These are phyloP conservation scores for Hymenoscyphus repandus DNA, from an alignment of 2,329 filamentous ascomycete genomes.

Conservation along the genomic window DNA sequence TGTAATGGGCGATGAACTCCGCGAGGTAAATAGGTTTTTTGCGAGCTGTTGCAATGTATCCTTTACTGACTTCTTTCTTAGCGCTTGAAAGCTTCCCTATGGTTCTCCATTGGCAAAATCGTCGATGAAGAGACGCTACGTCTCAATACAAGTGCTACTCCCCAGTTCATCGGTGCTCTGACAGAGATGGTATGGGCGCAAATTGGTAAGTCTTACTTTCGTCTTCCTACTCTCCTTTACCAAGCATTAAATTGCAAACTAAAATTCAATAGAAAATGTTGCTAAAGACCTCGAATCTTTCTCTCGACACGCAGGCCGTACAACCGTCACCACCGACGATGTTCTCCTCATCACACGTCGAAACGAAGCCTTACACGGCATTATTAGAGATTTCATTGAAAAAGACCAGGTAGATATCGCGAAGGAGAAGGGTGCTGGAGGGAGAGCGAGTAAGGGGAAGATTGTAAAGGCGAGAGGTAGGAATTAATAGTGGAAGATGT, in stretches of 20 bases:
- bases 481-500: no score
- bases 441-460: neutral
- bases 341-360: conserved; percentile 81
- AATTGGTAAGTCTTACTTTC: conserved; percentile 47
- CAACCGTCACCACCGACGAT: conserved; percentile 77
- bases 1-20: conserved; percentile 21
- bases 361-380: conserved; percentile 76
- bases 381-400: conserved; percentile 68
- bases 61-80: conserved; percentile 33
- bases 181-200: conserved; percentile 86
- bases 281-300: conserved; percentile 60
- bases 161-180: conserved; percentile 80
- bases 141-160: conserved; percentile 77
- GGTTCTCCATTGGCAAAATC: conserved; percentile 79
- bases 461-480: neutral
- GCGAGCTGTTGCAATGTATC: neutral
- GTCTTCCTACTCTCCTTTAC: neutral
- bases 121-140: conserved; percentile 77
- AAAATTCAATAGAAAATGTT: conserved; percentile 39
- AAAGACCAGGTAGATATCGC: conserved; percentile 42
- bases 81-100: conserved; percentile 79
- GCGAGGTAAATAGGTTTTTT: conserved; percentile 14
- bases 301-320: conserved; percentile 73
- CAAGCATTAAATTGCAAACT: neutral
- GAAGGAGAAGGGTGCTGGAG: neutral